Percentiles rank a stretch among this genome's conserved stretches.
Conservation (phyloP, 768 basidiomycete species). For the Ramaria sp. region DNA sequence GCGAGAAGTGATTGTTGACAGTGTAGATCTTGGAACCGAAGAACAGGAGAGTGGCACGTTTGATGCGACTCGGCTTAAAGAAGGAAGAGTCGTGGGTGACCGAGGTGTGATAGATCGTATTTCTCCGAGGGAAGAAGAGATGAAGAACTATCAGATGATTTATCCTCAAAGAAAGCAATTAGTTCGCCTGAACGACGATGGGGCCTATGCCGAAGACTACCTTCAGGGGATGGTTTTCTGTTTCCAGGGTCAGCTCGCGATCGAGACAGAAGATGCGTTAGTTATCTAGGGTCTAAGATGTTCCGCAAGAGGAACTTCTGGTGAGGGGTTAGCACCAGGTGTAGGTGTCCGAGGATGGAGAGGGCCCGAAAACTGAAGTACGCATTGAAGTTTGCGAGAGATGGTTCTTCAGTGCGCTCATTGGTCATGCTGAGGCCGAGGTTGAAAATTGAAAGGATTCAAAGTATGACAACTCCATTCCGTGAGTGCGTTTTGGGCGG, state of each 20-base stretch:
- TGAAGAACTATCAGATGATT: conserved; percentile 27
- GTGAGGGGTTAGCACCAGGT: conserved; percentile 2
- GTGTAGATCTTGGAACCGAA: not conserved
- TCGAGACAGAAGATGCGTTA: conserved; percentile 39
- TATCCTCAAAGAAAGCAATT: conserved; percentile 63
- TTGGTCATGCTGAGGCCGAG: conserved; percentile 63
- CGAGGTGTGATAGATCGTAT: not conserved
- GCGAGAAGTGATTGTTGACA: conserved; percentile 2
- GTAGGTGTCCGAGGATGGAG: not conserved
- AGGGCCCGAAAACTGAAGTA: not conserved
- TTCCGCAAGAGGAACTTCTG: not conserved
- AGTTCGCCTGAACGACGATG: conserved; percentile 55
- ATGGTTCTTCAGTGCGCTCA: conserved; percentile 62
- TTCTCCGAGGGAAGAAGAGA: conserved; percentile 13
- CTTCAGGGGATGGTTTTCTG: not conserved
- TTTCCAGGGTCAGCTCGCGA: conserved; percentile 42
- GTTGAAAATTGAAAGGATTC: conserved; percentile 21
- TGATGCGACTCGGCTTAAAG: not conserved
- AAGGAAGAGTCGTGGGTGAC: not conserved
- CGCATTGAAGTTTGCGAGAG: conserved; percentile 37
- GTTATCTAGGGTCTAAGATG: conserved; percentile 18
- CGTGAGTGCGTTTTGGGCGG: conserved; percentile 52
- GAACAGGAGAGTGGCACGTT: not conserved
- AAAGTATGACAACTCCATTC: conserved; percentile 43
- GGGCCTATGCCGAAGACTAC: conserved; percentile 23